Conservation (phyloP, 2,329 filamentous ascomycete genomes). For the Hirsutella minnesotensis region DNA sequence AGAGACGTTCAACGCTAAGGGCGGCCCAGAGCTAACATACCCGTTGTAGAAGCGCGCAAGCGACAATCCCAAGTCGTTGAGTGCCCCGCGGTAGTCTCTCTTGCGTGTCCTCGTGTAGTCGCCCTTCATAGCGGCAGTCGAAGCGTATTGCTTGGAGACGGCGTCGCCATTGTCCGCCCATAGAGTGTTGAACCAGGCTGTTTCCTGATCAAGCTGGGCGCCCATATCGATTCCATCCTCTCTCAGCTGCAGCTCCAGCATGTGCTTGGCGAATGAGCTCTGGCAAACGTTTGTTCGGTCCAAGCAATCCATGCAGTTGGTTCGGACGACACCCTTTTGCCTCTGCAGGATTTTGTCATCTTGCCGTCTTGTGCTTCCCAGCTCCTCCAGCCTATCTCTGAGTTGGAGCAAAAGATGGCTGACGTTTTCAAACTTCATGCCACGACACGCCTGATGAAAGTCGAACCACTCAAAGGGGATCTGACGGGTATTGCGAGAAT, state of each 20-base stretch:
- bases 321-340: slow-evolving; percentile 73
- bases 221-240: slow-evolving; percentile 66
- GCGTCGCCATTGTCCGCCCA: slow-evolving; percentile 98
- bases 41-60: slow-evolving; percentile 63
- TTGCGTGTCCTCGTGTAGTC: slow-evolving; percentile 90
- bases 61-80: slow-evolving; percentile 85
- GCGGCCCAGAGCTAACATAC: slow-evolving; percentile 25
- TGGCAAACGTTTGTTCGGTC: slow-evolving; percentile 95
- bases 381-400: slow-evolving; percentile 51
- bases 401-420: slow-evolving; percentile 63
- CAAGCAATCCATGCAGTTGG: slow-evolving; percentile 97
- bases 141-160: slow-evolving; percentile 90
- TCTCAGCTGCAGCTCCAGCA: slow-evolving; percentile 68
- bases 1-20: not conserved
- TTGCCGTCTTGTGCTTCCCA: slow-evolving; percentile 56
- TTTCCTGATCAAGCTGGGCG: slow-evolving; percentile 63
- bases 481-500: slow-evolving; percentile 31
- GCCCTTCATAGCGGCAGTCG: slow-evolving; percentile 89
- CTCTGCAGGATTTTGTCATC: slow-evolving; percentile 28
- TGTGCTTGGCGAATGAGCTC: slow-evolving; percentile 75
- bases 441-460: slow-evolving; percentile 82
- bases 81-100: slow-evolving; percentile 77
- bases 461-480: slow-evolving; percentile 85
- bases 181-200: slow-evolving; percentile 86
- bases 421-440: slow-evolving; percentile 98